A percentile compares a stretch with the other conserved stretches of the same genome.
phyloP scores from a whole-genome alignment of 805 yeast species.

The Wickerhamiella nectarea region DNA sequence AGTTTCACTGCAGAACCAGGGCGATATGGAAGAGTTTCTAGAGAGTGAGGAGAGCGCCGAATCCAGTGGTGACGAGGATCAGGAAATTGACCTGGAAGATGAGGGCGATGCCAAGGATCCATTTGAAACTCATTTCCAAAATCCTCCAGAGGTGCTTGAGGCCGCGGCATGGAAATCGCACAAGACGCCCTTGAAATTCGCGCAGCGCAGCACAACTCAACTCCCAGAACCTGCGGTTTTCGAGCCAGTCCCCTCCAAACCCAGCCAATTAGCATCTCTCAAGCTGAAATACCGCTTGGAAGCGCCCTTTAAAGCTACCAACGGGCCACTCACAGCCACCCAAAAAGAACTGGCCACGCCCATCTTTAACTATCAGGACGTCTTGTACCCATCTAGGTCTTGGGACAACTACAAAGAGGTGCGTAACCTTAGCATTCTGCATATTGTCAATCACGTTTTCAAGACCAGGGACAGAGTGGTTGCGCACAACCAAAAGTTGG shows the following conservation, averaged over 20 bases:
- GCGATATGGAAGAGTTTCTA: conserved; percentile 13
- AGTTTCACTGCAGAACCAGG: conserved; percentile 1
- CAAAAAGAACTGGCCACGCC: conserved; percentile 48
- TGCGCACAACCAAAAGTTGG: conserved; percentile 53
- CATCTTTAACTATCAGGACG: conserved; percentile 59
- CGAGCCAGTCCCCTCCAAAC: conserved; percentile 17
- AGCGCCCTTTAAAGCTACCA: conserved; percentile 24
- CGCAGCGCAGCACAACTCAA: neutral
- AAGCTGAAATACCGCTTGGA: conserved; percentile 33
- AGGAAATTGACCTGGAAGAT: conserved; percentile 28
- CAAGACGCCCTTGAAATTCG: neutral
- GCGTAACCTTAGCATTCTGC: conserved; percentile 52
- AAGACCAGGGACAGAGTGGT: conserved; percentile 79
- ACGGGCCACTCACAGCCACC: conserved; percentile 28
- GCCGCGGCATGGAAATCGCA: conserved; percentile 22
- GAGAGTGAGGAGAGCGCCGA: conserved; percentile 13
- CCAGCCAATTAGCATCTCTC: conserved; percentile 23
- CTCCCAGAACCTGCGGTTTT: neutral
- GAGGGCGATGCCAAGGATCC: conserved; percentile 44
- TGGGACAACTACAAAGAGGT: conserved; percentile 39
- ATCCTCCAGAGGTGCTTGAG: conserved; percentile 22
- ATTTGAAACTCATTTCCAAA: conserved; percentile 62
- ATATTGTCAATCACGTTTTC: conserved; percentile 65
- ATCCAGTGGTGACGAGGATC: too few relatives aligned
- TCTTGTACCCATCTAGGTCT: conserved; percentile 43